A percentile compares a stretch with the other conserved stretches of the same genome.
Evolutionary conservation across 2,329 filamentous ascomycete genomes (phyloP).

Genomic region (Lasiodiplodia sp.): DNA sequence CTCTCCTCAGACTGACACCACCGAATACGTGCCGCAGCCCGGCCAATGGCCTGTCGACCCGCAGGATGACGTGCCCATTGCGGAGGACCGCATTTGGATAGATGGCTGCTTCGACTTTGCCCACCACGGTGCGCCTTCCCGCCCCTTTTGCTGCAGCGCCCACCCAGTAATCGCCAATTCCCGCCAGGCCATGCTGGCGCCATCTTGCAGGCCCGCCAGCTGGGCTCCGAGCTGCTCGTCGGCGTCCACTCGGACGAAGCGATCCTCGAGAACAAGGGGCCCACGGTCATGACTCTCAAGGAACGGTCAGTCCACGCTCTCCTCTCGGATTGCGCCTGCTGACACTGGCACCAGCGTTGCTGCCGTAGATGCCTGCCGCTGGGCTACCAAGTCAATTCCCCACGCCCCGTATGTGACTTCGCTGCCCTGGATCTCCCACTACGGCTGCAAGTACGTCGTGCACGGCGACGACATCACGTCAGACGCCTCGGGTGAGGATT

Average conservation of each 20-base stretch:
- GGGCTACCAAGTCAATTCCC: constrained; percentile 84
- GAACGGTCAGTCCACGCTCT: constrained; percentile 69
- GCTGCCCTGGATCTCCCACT: constrained; percentile 92
- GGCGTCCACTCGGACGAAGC: constrained; percentile 96
- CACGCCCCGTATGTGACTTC: constrained; percentile 94
- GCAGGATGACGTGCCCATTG: constrained; percentile 65
- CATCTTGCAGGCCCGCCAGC: constrained; percentile 92
- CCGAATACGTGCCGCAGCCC: constrained; percentile 56
- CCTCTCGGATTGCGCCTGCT: constrained; percentile 31
- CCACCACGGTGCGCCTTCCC: constrained; percentile 75
- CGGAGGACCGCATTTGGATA: constrained; percentile 87
- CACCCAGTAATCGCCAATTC: constrained; percentile 33
- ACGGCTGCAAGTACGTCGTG: constrained; percentile 93
- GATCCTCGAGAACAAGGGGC: constrained; percentile 96
- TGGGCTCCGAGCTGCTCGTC: constrained; percentile 87
- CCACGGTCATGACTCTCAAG: constrained; percentile 92
- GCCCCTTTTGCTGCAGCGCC: background rate
- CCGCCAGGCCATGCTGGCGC: constrained; percentile 86
- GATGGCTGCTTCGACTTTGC: constrained; percentile 99
- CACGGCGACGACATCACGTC: constrained; percentile 98
- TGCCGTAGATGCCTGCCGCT: constrained; percentile 93
- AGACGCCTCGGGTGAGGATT: constrained; percentile 91
- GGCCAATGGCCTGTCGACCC: constrained; percentile 72
- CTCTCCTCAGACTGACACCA: constrained; percentile 29
- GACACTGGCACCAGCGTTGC: constrained; percentile 66